Conservation (phyloP, 2,329 filamentous ascomycete species). For the Microdochium nivale region DNA sequence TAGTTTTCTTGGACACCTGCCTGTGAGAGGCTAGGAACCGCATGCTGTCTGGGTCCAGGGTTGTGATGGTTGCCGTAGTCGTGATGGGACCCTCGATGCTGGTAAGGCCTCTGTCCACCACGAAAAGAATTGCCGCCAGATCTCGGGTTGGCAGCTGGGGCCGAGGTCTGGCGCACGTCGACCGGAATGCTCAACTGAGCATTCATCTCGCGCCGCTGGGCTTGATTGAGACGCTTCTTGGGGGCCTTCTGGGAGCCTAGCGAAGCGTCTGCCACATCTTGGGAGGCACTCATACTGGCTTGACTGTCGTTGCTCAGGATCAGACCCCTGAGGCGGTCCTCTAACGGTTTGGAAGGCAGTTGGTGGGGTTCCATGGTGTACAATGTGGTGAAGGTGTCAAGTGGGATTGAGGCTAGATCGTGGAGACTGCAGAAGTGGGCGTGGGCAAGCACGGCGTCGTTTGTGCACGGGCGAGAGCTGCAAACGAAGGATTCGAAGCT, state of each 20-base stretch:
- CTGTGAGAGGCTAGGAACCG: background rate
- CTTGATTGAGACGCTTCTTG: slow-evolving; percentile 51
- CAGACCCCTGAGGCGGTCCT: slow-evolving; percentile 50
- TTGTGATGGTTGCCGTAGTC: background rate
- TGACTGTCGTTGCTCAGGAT: slow-evolving; percentile 44
- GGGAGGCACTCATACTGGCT: slow-evolving; percentile 1
- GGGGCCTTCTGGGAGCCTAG: slow-evolving; percentile 14
- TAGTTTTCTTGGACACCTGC: background rate
- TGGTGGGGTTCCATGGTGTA: background rate
- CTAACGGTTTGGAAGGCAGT: slow-evolving; percentile 27
- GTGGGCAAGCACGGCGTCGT: background rate
- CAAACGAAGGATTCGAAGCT: background rate
- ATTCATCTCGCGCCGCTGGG: slow-evolving; percentile 54
- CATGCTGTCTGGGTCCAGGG: background rate
- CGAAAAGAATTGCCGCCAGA: slow-evolving; percentile 14
- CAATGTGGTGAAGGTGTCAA: background rate
- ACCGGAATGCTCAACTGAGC: slow-evolving; percentile 49
- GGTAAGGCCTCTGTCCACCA: background rate
- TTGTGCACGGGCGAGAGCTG: background rate
- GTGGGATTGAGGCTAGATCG: background rate
- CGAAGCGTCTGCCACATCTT: slow-evolving; percentile 3
- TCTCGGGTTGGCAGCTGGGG: slow-evolving; percentile 13
- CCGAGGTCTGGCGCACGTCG: slow-evolving; percentile 29
- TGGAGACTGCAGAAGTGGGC: background rate
- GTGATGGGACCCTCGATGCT: background rate